Evolutionary conservation across 2,329 filamentous ascomycete species (phyloP), one percentile per base, ranked within the genome.

Genomic region (Colletotrichum karsti): DNA sequence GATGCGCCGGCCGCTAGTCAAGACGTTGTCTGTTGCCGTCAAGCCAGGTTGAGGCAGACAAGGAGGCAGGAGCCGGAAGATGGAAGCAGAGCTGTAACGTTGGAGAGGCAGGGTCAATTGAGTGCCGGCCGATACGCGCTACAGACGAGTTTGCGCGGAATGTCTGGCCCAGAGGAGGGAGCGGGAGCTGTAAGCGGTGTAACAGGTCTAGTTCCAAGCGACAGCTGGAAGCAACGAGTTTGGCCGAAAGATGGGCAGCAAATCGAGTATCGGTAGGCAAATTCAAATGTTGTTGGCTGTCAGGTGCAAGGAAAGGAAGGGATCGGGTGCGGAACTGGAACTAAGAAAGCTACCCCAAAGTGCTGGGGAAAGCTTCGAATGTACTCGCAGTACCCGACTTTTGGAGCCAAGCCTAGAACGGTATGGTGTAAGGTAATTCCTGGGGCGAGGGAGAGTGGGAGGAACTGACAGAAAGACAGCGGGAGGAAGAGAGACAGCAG

Each of bases 331-430:
- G 26, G 54, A 59, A 35, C 37, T 58, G 28, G 62, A 51, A 39
- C 62, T 65, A 55, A 55, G 33, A 50, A 51, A 48, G 33, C 58
- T 53, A 53, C 58, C 58, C 44, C 46, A 53, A 61, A 15, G 44
- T 46, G 53, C 44, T 65, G 65, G 65, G 56, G 35, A 62, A 69
- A 67, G 63, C 63, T 69, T 67, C 42, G 63, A 65, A 64, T 48
- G 42, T n/a, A 54, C 67, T 62, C 66, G 56, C 55, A 62, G 57
- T 42, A 66, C 15, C 15, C 22, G 62, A 68, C 51, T 20, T 68
- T 5, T 22, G 18, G 39, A 37, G 64, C 64, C 64, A 67, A 63
- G 60, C 65, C 60, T 28, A 67, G 64, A 67, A 67, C 53, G 46
- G 65, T 7, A 59, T 64, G 50, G 65, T 64, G 60, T 10, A 30